These are phyloP conservation scores for Terfezia boudieri DNA, from an alignment of 495 filamentous ascomycete genomes.

Conservation along the genomic window DNA sequence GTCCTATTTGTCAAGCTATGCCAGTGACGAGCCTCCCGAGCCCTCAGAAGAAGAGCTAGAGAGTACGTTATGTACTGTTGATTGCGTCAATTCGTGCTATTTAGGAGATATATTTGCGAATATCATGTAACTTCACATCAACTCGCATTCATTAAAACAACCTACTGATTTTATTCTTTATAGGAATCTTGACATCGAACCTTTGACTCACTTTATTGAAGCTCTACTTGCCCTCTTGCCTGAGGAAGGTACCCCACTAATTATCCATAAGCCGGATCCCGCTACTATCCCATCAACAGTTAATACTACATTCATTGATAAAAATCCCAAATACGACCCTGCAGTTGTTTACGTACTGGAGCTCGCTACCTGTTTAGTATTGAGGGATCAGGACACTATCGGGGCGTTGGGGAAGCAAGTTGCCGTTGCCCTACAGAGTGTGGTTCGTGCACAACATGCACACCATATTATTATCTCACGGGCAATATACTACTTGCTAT, in stretches of 20 bases:
- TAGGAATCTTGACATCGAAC: slow-evolving; percentile 45
- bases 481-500: slow-evolving; percentile 67
- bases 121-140: slow-evolving; percentile 38
- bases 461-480: slow-evolving; percentile 66
- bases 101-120: slow-evolving; percentile 67
- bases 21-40: slow-evolving; percentile 90
- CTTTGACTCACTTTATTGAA: slow-evolving; percentile 43
- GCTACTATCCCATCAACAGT: slow-evolving; percentile 33
- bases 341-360: slow-evolving; percentile 72
- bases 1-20: slow-evolving; percentile 94
- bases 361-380: slow-evolving; percentile 60
- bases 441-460: slow-evolving; percentile 51
- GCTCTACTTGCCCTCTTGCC: slow-evolving; percentile 65
- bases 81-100: slow-evolving; percentile 76
- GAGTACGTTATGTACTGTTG: slow-evolving; percentile 79
- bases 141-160: neutral
- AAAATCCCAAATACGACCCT: slow-evolving; percentile 56
- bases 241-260: slow-evolving; percentile 57
- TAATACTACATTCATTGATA: slow-evolving; percentile 23
- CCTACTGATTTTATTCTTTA: neutral
- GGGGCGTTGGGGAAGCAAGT: slow-evolving; percentile 51
- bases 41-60: slow-evolving; percentile 94
- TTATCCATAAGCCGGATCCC: slow-evolving; percentile 68
- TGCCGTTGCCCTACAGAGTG: slow-evolving; percentile 52
- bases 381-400: slow-evolving; percentile 53